Base-by-base conservation (phyloP, 305 asterid species). In the Fraxinus platypoda region DNA sequence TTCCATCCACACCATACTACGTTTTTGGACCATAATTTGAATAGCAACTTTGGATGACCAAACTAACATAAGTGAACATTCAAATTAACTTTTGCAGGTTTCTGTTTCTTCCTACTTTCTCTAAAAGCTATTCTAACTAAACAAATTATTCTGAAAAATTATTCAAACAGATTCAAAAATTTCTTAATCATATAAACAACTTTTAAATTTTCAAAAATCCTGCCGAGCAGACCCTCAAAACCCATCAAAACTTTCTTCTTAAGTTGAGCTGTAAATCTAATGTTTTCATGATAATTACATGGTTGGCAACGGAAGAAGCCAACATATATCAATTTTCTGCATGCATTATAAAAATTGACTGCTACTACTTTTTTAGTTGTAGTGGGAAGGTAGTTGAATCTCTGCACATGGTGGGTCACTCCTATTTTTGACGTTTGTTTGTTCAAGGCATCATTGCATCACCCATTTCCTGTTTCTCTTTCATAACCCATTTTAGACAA, bases 381-480 rank as follows among this genome's bases (percentile, higher is more conserved):
- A 66, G 26, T 26, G 13, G n/a, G 19, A 26, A 6, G 74, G 74
- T 12, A 9, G 2, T 66, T 21, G 74, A 66, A 26, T 66, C 74
- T 26, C 35, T 66, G 21, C 74, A 66, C 74, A 66, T 66, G 74
- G 74, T 66, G 74, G 74, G 74, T 66, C 74, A 66, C 35, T 62
- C 31, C 72, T 12, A 66, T 66, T 66, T 28, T 66, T 4, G 34
- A 66, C 19, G 19, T 26, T 28, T 11, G 74, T 66, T 66, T 21
- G 15, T 25, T 35, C 38, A 25, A 1, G 2, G 35, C 34, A 9
- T 26, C 74, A 66, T 25, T 26, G 34, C 72, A 64, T 25, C 33
- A 64, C 33, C 34, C 74, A 25, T 66, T 23, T 66, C n/a, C 35
- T 66, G 11, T 66, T 26, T 43, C 54, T 43, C 54, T 43, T 43